Evolutionary conservation across 768 basidiomycete genomes (phyloP).

Genomic region (Glaciozyma martinii): DNA sequence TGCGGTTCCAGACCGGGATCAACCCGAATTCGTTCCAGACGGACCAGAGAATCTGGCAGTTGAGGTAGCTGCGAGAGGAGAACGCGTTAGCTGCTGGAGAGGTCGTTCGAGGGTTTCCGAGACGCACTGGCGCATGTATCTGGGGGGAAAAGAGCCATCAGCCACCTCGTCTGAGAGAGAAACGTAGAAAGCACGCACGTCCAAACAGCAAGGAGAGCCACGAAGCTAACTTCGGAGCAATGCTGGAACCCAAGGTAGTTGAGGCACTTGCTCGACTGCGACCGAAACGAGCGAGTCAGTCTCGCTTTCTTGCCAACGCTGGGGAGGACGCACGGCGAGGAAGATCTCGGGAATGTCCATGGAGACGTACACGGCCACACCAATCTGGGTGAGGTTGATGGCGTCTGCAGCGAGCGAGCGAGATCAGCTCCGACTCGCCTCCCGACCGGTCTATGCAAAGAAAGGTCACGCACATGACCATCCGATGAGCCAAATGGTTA

Average conservation of each 20-base stretch:
- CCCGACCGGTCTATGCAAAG: neutral
- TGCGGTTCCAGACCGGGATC: constrained; percentile 49
- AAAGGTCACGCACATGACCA: constrained; percentile 45
- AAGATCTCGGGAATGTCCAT: constrained; percentile 94
- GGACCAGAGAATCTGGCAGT: constrained; percentile 75
- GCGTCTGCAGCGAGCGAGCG: constrained; percentile 40
- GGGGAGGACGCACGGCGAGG: constrained; percentile 56
- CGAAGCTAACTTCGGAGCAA: constrained; percentile 49
- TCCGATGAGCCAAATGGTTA: constrained; percentile 91
- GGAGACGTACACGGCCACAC: constrained; percentile 83
- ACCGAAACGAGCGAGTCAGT: neutral
- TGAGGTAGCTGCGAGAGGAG: constrained; percentile 50
- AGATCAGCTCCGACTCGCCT: neutral
- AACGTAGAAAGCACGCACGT: constrained; percentile 8
- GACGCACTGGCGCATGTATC: constrained; percentile 70
- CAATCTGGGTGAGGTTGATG: constrained; percentile 72
- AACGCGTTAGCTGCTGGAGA: neutral
- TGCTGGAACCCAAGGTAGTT: constrained; percentile 71
- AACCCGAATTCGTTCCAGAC: constrained; percentile 70
- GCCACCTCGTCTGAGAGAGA: neutral
- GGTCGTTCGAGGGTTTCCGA: neutral
- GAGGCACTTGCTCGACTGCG: constrained; percentile 68
- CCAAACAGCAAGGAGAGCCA: constrained; percentile 33
- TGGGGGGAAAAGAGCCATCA: too few relatives aligned
- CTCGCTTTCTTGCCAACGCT: too few relatives aligned